Evolutionary conservation across 2,329 filamentous ascomycete species (phyloP).

Genomic region (Cadophora sp.): DNA sequence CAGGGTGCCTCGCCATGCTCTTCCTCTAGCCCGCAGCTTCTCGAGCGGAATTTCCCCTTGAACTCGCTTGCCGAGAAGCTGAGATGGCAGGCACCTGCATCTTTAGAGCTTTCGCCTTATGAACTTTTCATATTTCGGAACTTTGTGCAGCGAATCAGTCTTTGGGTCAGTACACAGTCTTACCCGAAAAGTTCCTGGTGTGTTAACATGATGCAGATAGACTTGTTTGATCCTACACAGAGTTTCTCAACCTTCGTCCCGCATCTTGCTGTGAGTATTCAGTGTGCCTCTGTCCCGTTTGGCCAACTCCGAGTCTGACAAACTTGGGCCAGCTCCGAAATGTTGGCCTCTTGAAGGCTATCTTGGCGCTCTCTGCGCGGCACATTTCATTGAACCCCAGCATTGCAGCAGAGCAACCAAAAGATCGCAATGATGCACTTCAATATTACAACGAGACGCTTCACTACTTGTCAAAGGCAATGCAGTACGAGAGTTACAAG

Average conservation of each 20-base stretch:
- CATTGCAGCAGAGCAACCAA: conserved; percentile 33
- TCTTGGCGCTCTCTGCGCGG: conserved; percentile 61
- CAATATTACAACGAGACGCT: conserved; percentile 69
- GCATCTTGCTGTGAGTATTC: conserved; percentile 40
- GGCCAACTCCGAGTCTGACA: conserved; percentile 24
- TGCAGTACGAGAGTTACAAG: conserved; percentile 63
- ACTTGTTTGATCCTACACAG: conserved; percentile 45
- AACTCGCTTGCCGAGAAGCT: conserved; percentile 16
- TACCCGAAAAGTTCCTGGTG: no score
- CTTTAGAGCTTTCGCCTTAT: conserved; percentile 33
- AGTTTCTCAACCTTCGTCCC: conserved; percentile 46
- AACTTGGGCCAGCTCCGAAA: conserved; percentile 54
- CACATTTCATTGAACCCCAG: conserved; percentile 51
- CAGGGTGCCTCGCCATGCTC: conserved; percentile 6
- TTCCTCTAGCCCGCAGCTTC: conserved; percentile 23
- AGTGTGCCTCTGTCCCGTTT: not conserved
- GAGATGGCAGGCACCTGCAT: conserved; percentile 33
- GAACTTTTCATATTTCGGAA: conserved; percentile 37
- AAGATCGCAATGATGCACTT: conserved; percentile 48
- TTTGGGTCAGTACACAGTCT: conserved; percentile 29
- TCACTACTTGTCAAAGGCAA: conserved; percentile 64
- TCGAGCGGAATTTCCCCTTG: conserved; percentile 23
- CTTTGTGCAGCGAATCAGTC: conserved; percentile 38
- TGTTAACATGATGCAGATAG: conserved; percentile 35
- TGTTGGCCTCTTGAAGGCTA: conserved; percentile 61